Conservation (phyloP, 1,284 basidiomycete genomes). For the Leucoagaricus sp. region DNA sequence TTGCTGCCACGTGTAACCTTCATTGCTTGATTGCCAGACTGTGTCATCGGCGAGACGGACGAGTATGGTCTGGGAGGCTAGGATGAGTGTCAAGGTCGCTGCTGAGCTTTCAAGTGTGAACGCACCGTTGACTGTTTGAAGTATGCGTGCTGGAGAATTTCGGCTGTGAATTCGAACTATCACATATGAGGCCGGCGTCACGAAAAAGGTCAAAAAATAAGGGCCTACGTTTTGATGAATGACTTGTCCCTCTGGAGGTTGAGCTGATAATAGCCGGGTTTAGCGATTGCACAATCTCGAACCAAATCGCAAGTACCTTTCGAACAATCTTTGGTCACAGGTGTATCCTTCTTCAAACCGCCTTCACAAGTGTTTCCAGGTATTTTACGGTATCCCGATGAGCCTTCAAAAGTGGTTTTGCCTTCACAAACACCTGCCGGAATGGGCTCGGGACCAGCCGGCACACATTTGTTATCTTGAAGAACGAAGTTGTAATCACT, state of each 20-base stretch:
- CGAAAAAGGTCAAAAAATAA: constrained; percentile 5
- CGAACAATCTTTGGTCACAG: constrained; percentile 74
- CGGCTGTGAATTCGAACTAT: constrained; percentile 74
- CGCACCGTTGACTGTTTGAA: constrained; percentile 73
- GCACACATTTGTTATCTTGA: constrained; percentile 72
- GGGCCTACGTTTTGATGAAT: constrained; percentile 70
- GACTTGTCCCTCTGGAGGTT: constrained; percentile 74
- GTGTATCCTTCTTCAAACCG: constrained; percentile 71
- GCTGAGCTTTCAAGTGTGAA: neutral
- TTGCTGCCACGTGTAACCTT: constrained; percentile 90
- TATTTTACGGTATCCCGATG: constrained; percentile 90
- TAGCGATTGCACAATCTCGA: neutral
- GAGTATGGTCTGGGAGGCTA: constrained; percentile 70
- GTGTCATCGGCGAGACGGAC: constrained; percentile 77
- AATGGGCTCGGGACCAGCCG: constrained; percentile 84
- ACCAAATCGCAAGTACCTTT: constrained; percentile 43
- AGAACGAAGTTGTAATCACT: constrained; percentile 91
- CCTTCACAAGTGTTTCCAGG: constrained; percentile 89
- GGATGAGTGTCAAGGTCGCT: neutral
- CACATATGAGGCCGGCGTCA: neutral
- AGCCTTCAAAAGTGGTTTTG: constrained; percentile 77
- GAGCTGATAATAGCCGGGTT: constrained; percentile 42
- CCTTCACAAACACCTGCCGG: constrained; percentile 74
- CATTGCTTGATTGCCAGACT: constrained; percentile 93
- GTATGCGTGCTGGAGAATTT: constrained; percentile 81